These are phyloP conservation scores for Pseudogymnoascus sp. DNA, from an alignment of 2,329 filamentous ascomycete species.

Conservation along the genomic window DNA sequence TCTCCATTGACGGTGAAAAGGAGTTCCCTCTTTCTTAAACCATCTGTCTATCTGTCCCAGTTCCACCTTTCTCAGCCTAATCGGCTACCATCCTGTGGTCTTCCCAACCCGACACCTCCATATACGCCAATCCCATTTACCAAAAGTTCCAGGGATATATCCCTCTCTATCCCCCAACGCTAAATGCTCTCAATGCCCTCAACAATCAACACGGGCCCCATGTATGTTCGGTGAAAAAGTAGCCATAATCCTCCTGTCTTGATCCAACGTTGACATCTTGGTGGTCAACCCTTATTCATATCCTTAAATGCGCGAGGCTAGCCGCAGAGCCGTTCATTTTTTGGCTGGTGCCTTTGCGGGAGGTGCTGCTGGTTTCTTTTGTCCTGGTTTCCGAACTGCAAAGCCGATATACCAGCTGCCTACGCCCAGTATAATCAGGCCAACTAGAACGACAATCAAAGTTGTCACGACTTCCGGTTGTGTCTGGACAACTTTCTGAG, in stretches of 20 bases:
- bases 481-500: background rate
- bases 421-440: background rate
- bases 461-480: conserved; percentile 4
- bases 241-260: background rate
- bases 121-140: background rate
- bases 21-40: background rate
- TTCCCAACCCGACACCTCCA: background rate
- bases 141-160: background rate
- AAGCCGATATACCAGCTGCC: background rate
- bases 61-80: background rate
- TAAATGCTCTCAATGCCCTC: background rate
- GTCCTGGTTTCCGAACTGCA: background rate
- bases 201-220: background rate
- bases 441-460: background rate
- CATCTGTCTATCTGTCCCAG: background rate
- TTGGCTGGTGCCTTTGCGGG: background rate
- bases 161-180: background rate
- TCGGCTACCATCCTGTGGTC: background rate
- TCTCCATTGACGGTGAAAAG: background rate
- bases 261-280: background rate
- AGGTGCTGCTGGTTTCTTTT: background rate
- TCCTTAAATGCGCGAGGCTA: background rate
- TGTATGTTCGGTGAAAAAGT: background rate
- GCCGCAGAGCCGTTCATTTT: background rate
- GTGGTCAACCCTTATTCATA: background rate